Evolutionary conservation across 2,329 filamentous ascomycete genomes (phyloP).

Genomic region (Drechmeria coniospora): DNA sequence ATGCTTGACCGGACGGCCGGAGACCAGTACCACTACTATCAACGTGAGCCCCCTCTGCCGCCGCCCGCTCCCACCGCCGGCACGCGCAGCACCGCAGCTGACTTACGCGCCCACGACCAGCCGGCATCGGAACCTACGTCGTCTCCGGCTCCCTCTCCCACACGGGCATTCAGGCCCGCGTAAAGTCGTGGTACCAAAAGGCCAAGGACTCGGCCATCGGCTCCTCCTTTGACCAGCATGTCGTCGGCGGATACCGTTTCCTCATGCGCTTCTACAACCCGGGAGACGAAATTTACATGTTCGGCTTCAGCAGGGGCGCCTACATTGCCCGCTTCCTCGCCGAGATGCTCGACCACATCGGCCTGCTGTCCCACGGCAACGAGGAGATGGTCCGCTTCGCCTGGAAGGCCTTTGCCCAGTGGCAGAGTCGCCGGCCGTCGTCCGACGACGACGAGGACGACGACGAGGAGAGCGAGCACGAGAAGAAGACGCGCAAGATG

Average conservation of each 20-base stretch:
- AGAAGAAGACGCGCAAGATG: conserved; percentile 33
- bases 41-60: conserved; percentile 29
- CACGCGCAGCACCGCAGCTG: neutral
- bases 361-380: conserved; percentile 65
- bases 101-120: conserved; percentile 14
- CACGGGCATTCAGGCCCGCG: conserved; percentile 36
- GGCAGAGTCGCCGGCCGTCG: conserved; percentile 45
- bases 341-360: conserved; percentile 74
- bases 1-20: conserved; percentile 49
- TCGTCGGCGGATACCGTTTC: conserved; percentile 70
- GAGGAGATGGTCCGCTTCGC: conserved; percentile 75
- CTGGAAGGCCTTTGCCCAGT: conserved; percentile 67
- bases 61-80: too few relatives aligned
- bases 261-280: conserved; percentile 58
- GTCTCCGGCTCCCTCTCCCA: conserved; percentile 43
- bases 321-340: conserved; percentile 64
- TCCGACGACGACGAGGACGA: conserved; percentile 24
- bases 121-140: conserved; percentile 61
- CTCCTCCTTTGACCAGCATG: conserved; percentile 67
- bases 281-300: conserved; percentile 53
- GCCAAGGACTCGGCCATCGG: conserved; percentile 69
- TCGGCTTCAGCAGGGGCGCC: conserved; percentile 58
- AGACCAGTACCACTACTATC: conserved; percentile 50
- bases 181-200: conserved; percentile 54
- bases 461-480: conserved; percentile 15